phyloP scores from a whole-genome alignment of 148 eudicot species.

The Camellia japonica region DNA sequence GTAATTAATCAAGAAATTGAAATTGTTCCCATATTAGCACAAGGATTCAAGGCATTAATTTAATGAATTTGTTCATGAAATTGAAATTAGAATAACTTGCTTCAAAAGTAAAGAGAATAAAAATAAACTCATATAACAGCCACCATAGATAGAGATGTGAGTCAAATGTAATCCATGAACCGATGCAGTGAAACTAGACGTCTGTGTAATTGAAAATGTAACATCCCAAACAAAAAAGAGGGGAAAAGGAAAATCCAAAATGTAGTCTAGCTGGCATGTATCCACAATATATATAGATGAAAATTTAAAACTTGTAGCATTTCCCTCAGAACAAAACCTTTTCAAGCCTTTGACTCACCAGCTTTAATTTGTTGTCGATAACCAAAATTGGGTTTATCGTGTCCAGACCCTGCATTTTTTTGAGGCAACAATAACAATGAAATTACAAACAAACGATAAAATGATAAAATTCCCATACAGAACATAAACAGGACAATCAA shows the following conservation, averaged over 20 bases:
- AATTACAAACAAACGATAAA: not conserved
- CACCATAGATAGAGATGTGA: too few species aligned
- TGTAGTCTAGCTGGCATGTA: not conserved
- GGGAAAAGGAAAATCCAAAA: not conserved
- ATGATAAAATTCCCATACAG: not conserved
- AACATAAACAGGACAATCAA: not conserved
- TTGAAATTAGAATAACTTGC: not conserved
- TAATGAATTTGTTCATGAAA: too few species aligned
- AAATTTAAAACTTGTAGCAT: not conserved
- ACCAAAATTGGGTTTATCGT: constrained; percentile 64
- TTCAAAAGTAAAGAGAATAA: not conserved
- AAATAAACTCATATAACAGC: too few species aligned
- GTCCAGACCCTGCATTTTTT: constrained; percentile 76
- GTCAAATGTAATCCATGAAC: too few species aligned
- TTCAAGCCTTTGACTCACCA: constrained; percentile 38
- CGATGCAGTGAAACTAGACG: too few species aligned
- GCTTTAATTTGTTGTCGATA: constrained; percentile 59
- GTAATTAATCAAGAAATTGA: too few species aligned
- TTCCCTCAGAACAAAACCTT: not conserved
- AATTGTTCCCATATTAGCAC: not conserved
- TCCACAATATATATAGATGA: not conserved
- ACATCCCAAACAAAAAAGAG: not conserved
- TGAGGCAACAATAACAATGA: not conserved
- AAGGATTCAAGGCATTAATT: too few species aligned
- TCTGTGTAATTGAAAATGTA: not conserved